A percentile compares a stretch with the other conserved stretches of the same genome.
phyloP scores from a whole-genome alignment of 768 basidiomycete genomes.

The Russula sp. region DNA sequence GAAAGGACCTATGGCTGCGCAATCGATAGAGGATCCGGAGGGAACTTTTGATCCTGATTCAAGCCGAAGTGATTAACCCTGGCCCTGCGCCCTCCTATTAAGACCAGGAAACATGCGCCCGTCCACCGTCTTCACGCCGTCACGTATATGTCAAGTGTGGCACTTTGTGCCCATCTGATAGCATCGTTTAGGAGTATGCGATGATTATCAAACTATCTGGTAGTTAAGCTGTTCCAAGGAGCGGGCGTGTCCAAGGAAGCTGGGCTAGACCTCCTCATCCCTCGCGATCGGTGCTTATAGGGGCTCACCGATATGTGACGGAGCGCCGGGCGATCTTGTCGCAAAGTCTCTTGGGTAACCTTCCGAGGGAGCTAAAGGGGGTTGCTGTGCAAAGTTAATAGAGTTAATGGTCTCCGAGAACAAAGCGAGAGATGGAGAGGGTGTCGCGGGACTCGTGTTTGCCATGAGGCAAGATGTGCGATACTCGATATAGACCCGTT shows the following conservation, averaged over 20 bases:
- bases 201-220: constrained; percentile 14
- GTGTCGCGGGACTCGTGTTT: constrained; percentile 10
- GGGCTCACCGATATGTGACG: constrained; percentile 5
- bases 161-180: constrained; percentile 17
- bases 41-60: neutral
- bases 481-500: constrained; percentile 13
- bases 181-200: constrained; percentile 2
- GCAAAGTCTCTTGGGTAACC: neutral
- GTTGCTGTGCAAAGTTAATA: neutral
- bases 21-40: constrained; percentile 12
- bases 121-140: constrained; percentile 1
- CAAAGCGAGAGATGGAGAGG: neutral
- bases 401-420: neutral
- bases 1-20: too few species aligned
- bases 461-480: constrained; percentile 13
- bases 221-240: neutral
- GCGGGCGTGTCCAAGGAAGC: constrained; percentile 1
- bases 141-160: constrained; percentile 9
- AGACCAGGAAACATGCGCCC: neutral
- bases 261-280: neutral
- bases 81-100: constrained; percentile 13
- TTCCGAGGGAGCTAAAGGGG: constrained; percentile 5
- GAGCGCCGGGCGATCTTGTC: constrained; percentile 2
- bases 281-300: constrained; percentile 9
- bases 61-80: neutral